Base-by-base conservation (phyloP, 2,329 filamentous ascomycete species). In the Clonostachys sp. region DNA sequence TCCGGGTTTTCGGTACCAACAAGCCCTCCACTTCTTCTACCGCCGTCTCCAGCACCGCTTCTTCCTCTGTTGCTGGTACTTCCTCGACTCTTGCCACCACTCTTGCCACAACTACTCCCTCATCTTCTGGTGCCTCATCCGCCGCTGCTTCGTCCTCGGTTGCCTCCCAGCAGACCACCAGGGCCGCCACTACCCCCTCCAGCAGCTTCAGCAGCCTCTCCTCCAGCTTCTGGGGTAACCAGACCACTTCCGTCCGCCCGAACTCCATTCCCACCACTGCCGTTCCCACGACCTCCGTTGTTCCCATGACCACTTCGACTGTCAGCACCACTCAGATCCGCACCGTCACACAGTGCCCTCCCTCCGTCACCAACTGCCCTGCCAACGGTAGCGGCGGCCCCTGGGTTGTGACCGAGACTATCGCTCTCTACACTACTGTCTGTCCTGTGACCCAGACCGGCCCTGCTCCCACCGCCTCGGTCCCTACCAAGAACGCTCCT, bases 231-330 rank as follows among this genome's bases (percentile, higher is more conserved):
- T 62, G 62, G 34, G 58, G 67, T 24, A 65, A 61, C 57, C 59
- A 56, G 45, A 66, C 62, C 35, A 51, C 50, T 12, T 53, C 76
- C 53, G 67, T 72, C 51, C 80, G 77, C 57, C 67, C 80, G 64
- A 80, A 73, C 56, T 49, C 53, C 45, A 34, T 36, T 18, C 17
- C 34, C 30, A 41, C 24, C 24, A 30, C 8, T 30, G 8, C 8
- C 4, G 24, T 30, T 30, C 24, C 8, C 24, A 30, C 24, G 24
- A 41, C 46, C 42, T 45, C 42, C 36, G 13, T 45, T 40, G 17
- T 18, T 18, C 5, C n/a, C 17, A n/a, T 40, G 38, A n/a, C 38
- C 38, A 18, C n/a, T 3, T n/a, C 38, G n/a, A 40, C 38, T 3
- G 38, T 40, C 38, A 40, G n/a, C 38, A 40, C 38, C 38, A 40